Base-by-base conservation (phyloP, 2,329 filamentous ascomycete genomes). In the Venturia effusa region DNA sequence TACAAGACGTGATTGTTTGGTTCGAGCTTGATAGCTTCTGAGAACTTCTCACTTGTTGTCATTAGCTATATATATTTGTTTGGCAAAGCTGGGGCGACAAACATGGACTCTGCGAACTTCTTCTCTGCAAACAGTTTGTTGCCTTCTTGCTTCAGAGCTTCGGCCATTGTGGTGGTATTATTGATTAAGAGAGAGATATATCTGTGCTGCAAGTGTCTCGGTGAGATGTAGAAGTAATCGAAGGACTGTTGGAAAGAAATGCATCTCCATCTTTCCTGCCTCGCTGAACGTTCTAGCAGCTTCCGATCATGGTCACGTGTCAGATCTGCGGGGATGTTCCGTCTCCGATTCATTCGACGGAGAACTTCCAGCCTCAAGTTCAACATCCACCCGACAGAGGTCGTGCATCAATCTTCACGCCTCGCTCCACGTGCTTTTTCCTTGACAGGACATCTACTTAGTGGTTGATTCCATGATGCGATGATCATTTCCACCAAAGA, bases 91-190 rank as follows among this genome's bases (percentile, higher is more conserved):
- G 70, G 69, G 68, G n/a, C 68, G 67, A 86, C 90, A 78, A 84
- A 97, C 93, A 96, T 86, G 73, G 94, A 94, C 76, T 93, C 91
- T 72, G 92, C 84, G 76, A 96, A 99, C 78, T 97, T 92, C 84
- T 97, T 97, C 67, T 90, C 92, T 69, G 91, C 88, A 78, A 99
- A 99, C 78, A 95, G 92, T 83, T 96, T 96, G 83, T 99, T 99
- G 81, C 93, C 94, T 75, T 94, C 88, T 73, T 92, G 91, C 83
- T 99, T 99, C 72, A 99, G 86, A 84, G 93, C 83, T 77, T 88
- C 85, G 68, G 85, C 84, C 85, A 87, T 88, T 67, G 45, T 79
- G 59, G n/a, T 40, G 24, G 22, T 60, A 60, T 60, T 57, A 34
- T 32, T 4, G 19, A 32, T 57, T 57, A 57, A 10, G 10, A 2